Evolutionary conservation across 225 moss, liverwort and hornwort species (phyloP).

Genomic region (Pseudoscleropodium purum): DNA sequence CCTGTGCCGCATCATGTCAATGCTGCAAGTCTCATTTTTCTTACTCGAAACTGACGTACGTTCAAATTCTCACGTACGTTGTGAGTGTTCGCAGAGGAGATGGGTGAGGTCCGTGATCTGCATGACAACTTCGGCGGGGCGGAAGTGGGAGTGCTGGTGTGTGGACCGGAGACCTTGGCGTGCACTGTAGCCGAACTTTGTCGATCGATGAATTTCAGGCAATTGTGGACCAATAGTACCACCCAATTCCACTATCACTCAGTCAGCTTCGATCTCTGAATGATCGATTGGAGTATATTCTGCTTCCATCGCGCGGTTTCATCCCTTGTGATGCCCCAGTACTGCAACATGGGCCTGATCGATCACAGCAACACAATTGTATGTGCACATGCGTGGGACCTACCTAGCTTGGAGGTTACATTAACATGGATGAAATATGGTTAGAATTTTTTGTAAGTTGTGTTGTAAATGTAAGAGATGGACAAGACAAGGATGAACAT

Average conservation of each 20-base stretch:
- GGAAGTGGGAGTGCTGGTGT: constrained; percentile 42
- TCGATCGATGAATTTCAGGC: constrained; percentile 6
- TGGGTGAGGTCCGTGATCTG: background rate
- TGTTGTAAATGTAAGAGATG: no score
- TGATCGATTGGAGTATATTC: background rate
- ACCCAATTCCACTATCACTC: constrained; percentile 51
- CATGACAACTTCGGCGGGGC: background rate
- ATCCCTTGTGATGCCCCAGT: no score
- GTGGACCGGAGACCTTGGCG: constrained; percentile 25
- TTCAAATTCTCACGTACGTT: background rate
- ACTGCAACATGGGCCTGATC: background rate
- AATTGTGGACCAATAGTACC: background rate
- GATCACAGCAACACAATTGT: background rate
- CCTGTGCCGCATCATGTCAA: no score
- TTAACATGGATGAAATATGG: background rate
- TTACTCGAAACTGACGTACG: no score
- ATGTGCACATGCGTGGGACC: no score
- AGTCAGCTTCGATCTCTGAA: constrained; percentile 39
- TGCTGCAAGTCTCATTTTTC: background rate
- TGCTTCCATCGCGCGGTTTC: background rate
- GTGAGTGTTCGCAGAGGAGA: background rate
- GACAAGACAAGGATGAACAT: no score
- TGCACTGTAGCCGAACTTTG: constrained; percentile 26
- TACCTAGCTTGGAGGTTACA: background rate
- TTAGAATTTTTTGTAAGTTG: background rate